Percentiles rank a stretch among this genome's conserved stretches.
These are phyloP conservation scores for Hypoxylon trugodes DNA, from an alignment of 495 filamentous ascomycete species.

Conservation along the genomic window DNA sequence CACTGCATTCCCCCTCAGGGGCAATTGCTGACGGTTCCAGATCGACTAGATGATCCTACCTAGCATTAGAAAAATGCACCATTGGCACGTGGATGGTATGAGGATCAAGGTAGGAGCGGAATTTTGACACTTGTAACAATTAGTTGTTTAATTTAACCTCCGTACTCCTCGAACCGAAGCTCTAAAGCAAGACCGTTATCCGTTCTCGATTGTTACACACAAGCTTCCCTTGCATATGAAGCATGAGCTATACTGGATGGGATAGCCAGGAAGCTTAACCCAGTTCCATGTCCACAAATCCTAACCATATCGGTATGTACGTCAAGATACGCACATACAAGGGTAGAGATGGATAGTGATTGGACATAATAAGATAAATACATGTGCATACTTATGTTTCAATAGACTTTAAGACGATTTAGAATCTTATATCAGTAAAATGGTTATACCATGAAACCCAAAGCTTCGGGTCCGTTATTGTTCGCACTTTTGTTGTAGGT, in stretches of 20 bases:
- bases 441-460: background rate
- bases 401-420: background rate
- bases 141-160: too few species aligned
- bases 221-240: background rate
- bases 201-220: too few species aligned
- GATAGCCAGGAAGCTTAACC: constrained; percentile 11
- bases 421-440: background rate
- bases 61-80: background rate
- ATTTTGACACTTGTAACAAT: background rate
- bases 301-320: background rate
- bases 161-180: too few species aligned
- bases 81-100: constrained; percentile 1
- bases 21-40: background rate
- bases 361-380: constrained; percentile 1
- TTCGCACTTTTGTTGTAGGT: too few species aligned
- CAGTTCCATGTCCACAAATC: background rate
- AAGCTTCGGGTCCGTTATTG: constrained; percentile 6
- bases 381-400: background rate
- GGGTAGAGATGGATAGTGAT: constrained; percentile 5
- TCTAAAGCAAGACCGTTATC: too few species aligned
- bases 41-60: background rate
- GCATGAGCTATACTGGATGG: background rate
- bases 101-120: constrained; percentile 1
- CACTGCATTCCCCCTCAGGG: background rate
- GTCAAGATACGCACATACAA: background rate